Conservation (phyloP, 257 asterid species). For the Gentiana macrophylla region DNA sequence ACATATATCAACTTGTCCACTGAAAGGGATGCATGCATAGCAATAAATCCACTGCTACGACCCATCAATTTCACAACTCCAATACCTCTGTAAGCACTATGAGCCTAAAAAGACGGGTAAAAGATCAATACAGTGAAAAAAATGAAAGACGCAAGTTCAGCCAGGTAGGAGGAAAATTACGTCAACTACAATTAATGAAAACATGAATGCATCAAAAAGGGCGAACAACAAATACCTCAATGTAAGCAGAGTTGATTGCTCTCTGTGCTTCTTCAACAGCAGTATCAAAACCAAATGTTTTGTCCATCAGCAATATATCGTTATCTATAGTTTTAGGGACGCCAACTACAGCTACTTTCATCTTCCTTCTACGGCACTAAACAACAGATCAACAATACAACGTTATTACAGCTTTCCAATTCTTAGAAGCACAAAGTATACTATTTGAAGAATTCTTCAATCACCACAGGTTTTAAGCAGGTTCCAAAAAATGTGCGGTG, state of each 20-base stretch:
- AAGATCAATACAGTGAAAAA: slow-evolving; percentile 8
- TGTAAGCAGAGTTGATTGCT: slow-evolving; percentile 87
- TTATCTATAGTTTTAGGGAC: slow-evolving; percentile 98
- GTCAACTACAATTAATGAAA: neutral
- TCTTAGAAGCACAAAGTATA: neutral
- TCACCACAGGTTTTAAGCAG: no score
- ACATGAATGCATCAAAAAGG: slow-evolving; percentile 1
- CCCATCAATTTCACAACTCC: slow-evolving; percentile 98
- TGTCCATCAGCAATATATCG: slow-evolving; percentile 92
- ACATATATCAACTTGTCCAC: slow-evolving; percentile 95
- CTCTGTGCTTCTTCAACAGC: slow-evolving; percentile 99
- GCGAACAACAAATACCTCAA: slow-evolving; percentile 44
- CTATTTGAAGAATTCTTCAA: neutral
- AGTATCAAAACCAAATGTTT: slow-evolving; percentile 96
- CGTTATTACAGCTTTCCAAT: neutral
- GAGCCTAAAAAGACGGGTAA: slow-evolving; percentile 51
- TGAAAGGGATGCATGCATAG: slow-evolving; percentile 99
- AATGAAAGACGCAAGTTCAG: slow-evolving; percentile 1
- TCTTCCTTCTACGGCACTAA: slow-evolving; percentile 62
- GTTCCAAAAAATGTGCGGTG: no score
- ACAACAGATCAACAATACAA: slow-evolving; percentile 7
- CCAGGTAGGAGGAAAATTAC: slow-evolving; percentile 2
- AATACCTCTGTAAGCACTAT: slow-evolving; percentile 91
- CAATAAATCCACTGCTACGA: slow-evolving; percentile 89
- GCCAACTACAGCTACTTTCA: slow-evolving; percentile 81